Evolutionary conservation across 2,329 filamentous ascomycete species (phyloP).

Genomic region (Diatrype stigma): DNA sequence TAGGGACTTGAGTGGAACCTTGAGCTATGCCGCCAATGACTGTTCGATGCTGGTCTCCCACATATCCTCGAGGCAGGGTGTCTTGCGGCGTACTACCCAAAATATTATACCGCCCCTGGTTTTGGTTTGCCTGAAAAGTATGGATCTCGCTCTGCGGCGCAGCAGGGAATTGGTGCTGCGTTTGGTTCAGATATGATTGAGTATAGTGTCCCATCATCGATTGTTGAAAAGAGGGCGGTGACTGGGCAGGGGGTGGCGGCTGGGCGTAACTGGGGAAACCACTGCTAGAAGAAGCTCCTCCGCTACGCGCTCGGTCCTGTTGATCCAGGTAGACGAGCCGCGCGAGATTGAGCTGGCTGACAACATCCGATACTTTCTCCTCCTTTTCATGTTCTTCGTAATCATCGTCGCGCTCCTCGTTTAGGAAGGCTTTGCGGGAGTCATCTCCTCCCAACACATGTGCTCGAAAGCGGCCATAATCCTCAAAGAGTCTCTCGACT

Average conservation of each 20-base stretch:
- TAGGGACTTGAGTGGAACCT: no score
- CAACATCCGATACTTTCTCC: background rate
- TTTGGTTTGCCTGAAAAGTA: background rate
- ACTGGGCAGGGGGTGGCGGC: background rate
- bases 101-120: background rate
- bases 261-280: background rate
- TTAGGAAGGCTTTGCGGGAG: background rate
- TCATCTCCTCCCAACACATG: background rate
- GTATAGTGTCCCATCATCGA: background rate
- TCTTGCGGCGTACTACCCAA: background rate
- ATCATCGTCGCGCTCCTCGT: background rate
- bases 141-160: background rate
- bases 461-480: background rate
- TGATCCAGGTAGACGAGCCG: background rate
- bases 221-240: background rate
- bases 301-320: background rate
- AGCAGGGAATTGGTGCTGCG: background rate
- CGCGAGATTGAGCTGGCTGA: background rate
- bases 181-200: background rate
- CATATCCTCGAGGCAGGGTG: background rate
- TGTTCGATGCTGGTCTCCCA: background rate
- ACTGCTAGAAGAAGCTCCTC: background rate
- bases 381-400: background rate
- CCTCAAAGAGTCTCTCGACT: background rate
- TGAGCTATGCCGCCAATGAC: no score